Conservation (phyloP, 2,329 filamentous ascomycete species). For the Stagonosporopsis tanaceti region DNA sequence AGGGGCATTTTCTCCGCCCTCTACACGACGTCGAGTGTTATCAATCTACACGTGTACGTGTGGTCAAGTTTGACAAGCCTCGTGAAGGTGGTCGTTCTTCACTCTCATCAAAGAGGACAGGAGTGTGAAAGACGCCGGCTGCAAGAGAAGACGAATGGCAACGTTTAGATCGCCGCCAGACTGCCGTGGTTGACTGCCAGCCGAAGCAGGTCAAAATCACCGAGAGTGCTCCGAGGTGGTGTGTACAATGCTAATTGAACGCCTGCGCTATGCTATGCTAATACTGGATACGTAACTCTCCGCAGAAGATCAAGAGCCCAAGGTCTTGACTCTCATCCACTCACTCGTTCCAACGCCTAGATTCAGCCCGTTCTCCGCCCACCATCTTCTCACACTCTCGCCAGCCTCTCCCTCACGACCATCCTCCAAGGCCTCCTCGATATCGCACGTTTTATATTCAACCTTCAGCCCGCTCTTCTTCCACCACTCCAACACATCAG, state of each 20-base stretch:
- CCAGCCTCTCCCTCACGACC: slow-evolving; percentile 74
- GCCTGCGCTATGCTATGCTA: slow-evolving; percentile 18
- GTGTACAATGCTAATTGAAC: slow-evolving; percentile 14
- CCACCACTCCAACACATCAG: slow-evolving; percentile 92
- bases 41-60: not conserved
- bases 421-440: slow-evolving; percentile 93
- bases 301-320: slow-evolving; percentile 49
- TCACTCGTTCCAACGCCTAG: slow-evolving; percentile 83
- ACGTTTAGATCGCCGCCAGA: not conserved
- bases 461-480: slow-evolving; percentile 77
- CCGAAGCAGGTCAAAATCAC: not conserved
- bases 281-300: not conserved
- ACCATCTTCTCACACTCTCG: slow-evolving; percentile 81
- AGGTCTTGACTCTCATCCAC: slow-evolving; percentile 83
- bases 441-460: slow-evolving; percentile 93
- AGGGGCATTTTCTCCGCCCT: not conserved
- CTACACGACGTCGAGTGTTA: not conserved
- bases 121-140: too few species aligned
- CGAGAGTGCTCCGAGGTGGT: slow-evolving; percentile 9
- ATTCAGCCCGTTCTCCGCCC: slow-evolving; percentile 84
- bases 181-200: slow-evolving; percentile 5
- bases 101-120: too few species aligned
- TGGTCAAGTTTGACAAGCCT: not conserved
- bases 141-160: too few species aligned
- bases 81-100: not conserved